Evolutionary conservation across 2,329 filamentous ascomycete species (phyloP).

Genomic region (Aspergillus transmontanensis): DNA sequence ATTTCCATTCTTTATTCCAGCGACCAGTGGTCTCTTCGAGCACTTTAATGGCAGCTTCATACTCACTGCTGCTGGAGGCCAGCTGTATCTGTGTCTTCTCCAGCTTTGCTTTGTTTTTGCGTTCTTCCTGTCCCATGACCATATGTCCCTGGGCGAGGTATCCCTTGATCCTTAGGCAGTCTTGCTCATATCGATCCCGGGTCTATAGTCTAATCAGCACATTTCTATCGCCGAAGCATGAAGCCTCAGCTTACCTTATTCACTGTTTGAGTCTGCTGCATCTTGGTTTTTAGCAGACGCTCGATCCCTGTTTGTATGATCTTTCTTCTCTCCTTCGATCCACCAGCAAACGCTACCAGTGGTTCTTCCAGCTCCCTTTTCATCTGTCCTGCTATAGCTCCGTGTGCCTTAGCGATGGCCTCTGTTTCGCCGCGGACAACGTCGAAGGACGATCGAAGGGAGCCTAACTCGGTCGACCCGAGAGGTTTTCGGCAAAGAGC

Average conservation of each 20-base stretch:
- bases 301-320: constrained; percentile 94
- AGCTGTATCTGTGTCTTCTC: constrained; percentile 98
- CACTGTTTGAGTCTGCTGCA: constrained; percentile 84
- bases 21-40: constrained; percentile 92
- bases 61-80: constrained; percentile 86
- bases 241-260: constrained; percentile 70
- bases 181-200: constrained; percentile 93
- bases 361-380: constrained; percentile 95
- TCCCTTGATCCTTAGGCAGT: constrained; percentile 96
- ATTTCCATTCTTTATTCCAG: constrained; percentile 99
- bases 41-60: constrained; percentile 88
- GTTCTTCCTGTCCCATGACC: constrained; percentile 99
- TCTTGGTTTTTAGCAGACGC: constrained; percentile 89
- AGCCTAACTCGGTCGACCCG: constrained; percentile 83
- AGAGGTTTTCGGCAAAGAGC: constrained; percentile 84
- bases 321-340: constrained; percentile 94
- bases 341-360: constrained; percentile 84
- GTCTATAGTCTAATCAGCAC: constrained; percentile 55
- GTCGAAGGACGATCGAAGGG: constrained; percentile 81
- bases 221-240: background rate
- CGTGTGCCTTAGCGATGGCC: constrained; percentile 90
- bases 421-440: constrained; percentile 87
- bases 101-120: constrained; percentile 97
- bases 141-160: constrained; percentile 98
- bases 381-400: constrained; percentile 89